phyloP scores from a whole-genome alignment of 805 yeast species.

The Scheffersomyces coipomensis region DNA sequence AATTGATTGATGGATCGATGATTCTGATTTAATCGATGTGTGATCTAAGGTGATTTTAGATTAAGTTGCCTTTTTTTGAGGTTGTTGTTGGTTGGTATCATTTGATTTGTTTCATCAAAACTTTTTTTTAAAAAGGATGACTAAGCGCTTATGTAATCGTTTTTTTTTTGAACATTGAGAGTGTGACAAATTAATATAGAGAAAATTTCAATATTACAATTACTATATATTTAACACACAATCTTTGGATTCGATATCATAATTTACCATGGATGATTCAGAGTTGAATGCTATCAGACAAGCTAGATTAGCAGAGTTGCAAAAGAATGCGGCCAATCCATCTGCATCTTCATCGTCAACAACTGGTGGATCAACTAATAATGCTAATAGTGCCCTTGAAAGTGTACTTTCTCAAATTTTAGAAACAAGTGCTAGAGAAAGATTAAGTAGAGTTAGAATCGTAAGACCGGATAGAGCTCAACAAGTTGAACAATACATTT shows the following conservation, averaged over 20 bases:
- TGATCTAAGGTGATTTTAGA: too few species aligned
- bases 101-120: too few species aligned
- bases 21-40: too few species aligned
- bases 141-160: too few species aligned
- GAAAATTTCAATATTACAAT: too few species aligned
- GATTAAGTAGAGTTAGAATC: slow-evolving; percentile 80
- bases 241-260: neutral
- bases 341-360: slow-evolving; percentile 6
- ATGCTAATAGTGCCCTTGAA: neutral
- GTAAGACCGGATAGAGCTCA: slow-evolving; percentile 91
- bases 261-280: slow-evolving; percentile 66
- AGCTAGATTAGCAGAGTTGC: slow-evolving; percentile 87
- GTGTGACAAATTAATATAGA: too few species aligned
- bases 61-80: too few species aligned
- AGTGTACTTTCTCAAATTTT: slow-evolving; percentile 63
- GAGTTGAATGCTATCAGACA: slow-evolving; percentile 89
- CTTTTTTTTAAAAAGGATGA: too few species aligned
- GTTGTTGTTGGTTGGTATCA: too few species aligned
- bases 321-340: slow-evolving; percentile 50
- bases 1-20: too few species aligned
- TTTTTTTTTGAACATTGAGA: too few species aligned
- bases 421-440: slow-evolving; percentile 81
- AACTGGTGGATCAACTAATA: neutral
- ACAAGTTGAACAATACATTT: slow-evolving; percentile 79
- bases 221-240: too few species aligned